Evolutionary conservation across 2,329 filamentous ascomycete genomes (phyloP).

Genomic region (Cladosporium phlei): DNA sequence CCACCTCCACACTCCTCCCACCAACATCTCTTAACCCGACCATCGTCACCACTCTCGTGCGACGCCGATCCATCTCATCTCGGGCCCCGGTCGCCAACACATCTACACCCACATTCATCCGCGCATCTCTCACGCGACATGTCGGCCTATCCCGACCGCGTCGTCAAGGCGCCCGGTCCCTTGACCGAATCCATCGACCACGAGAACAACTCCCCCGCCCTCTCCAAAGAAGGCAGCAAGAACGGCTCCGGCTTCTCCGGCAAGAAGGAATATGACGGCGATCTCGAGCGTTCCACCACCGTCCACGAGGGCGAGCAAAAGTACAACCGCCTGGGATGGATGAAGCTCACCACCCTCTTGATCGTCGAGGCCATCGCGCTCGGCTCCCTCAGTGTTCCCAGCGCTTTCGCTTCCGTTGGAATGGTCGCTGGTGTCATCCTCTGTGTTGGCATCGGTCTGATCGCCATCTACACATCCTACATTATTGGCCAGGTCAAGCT

Average conservation of each 20-base stretch:
- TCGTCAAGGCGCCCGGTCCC: constrained; percentile 11
- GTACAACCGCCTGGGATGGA: constrained; percentile 46
- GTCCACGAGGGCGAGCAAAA: constrained; percentile 30
- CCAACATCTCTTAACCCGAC: too few species aligned
- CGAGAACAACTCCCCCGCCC: neutral
- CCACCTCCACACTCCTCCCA: neutral
- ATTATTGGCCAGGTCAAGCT: constrained; percentile 59
- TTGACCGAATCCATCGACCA: constrained; percentile 10
- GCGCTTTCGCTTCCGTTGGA: constrained; percentile 51
- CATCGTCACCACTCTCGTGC: neutral
- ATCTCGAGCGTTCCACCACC: constrained; percentile 19
- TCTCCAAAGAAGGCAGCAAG: constrained; percentile 12
- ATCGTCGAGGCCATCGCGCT: constrained; percentile 58
- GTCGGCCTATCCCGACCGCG: constrained; percentile 11
- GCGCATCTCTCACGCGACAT: neutral
- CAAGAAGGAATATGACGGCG: constrained; percentile 26
- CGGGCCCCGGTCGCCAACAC: neutral
- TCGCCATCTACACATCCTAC: constrained; percentile 60
- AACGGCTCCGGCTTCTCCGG: neutral
- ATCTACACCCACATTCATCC: too few species aligned
- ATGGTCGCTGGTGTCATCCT: constrained; percentile 54
- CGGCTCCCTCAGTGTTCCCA: constrained; percentile 54
- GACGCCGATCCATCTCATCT: too few species aligned
- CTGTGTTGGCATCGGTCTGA: constrained; percentile 50
- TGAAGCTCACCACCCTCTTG: constrained; percentile 41